Conservation (phyloP, 2,329 filamentous ascomycete genomes). For the Cladosporium sp. region DNA sequence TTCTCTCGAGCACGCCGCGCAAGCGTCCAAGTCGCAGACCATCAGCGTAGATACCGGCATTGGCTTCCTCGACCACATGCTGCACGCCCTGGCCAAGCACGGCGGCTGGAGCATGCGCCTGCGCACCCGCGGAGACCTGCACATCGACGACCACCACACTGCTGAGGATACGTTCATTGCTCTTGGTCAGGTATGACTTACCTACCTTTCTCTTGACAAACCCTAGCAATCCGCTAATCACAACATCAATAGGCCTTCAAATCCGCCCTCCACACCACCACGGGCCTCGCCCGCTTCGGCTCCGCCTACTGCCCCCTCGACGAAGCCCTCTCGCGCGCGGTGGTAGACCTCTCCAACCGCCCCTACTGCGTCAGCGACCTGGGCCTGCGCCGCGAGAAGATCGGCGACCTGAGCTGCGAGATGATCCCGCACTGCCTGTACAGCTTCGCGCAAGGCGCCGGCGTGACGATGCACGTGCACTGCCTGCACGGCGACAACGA, state of each 20-base stretch:
- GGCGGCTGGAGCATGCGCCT: conserved; percentile 88
- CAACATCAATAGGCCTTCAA: conserved; percentile 66
- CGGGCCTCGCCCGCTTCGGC: conserved; percentile 86
- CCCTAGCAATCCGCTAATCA: not conserved
- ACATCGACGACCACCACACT: conserved; percentile 98
- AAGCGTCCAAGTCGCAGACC: conserved; percentile 79
- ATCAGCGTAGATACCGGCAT: conserved; percentile 92
- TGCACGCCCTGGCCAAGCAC: conserved; percentile 95
- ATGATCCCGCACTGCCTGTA: conserved; percentile 97
- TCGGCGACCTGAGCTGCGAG: conserved; percentile 89
- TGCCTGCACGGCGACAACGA: conserved; percentile 89
- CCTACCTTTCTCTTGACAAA: not conserved
- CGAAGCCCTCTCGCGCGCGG: conserved; percentile 89
- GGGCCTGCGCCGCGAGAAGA: conserved; percentile 85
- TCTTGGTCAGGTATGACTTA: conserved; percentile 58
- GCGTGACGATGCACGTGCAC: conserved; percentile 93
- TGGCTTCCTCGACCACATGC: conserved; percentile 98
- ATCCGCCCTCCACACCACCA: conserved; percentile 71
- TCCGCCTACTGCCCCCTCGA: conserved; percentile 91
- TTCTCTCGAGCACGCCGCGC: conserved; percentile 72
- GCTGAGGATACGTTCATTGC: conserved; percentile 94
- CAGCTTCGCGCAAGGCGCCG: conserved; percentile 88
- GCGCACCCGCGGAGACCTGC: conserved; percentile 81
- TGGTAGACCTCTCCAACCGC: conserved; percentile 91
- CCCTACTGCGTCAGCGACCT: conserved; percentile 83